Conservation (phyloP, 1,284 basidiomycete species). For the Trametes versicolor region DNA sequence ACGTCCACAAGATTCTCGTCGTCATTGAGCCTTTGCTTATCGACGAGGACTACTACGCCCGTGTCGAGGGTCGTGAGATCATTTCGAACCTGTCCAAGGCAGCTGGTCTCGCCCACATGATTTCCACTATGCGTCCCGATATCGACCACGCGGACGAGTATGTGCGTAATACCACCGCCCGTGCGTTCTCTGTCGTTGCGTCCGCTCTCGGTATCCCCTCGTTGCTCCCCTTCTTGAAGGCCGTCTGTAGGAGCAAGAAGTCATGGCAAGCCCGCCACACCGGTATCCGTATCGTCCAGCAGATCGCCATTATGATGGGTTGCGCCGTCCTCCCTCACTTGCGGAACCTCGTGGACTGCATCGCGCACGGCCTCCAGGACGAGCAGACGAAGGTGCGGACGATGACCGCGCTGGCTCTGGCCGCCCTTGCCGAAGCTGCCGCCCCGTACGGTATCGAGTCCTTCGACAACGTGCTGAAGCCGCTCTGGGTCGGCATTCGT, state of each 20-base stretch:
- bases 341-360: conserved; percentile 95
- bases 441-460: conserved; percentile 99
- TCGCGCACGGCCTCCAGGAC: conserved; percentile 95
- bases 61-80: conserved; percentile 99
- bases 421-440: conserved; percentile 95
- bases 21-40: conserved; percentile 99
- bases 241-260: conserved; percentile 98
- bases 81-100: conserved; percentile 99
- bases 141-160: conserved; percentile 99
- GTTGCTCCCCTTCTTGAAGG: conserved; percentile 96
- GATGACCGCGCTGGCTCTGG: conserved; percentile 98
- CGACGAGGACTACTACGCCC: conserved; percentile 99
- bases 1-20: conserved; percentile 99
- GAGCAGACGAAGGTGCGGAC: conserved; percentile 99
- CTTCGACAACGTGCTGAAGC: conserved; percentile 98
- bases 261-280: conserved; percentile 99
- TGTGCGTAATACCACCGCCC: conserved; percentile 98
- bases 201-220: conserved; percentile 98
- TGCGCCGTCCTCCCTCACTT: conserved; percentile 99
- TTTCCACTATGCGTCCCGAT: conserved; percentile 99
- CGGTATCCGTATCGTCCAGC: conserved; percentile 99
- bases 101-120: conserved; percentile 99
- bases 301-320: conserved; percentile 99
- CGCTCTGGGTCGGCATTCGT: conserved; percentile 97
- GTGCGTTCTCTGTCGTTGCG: conserved; percentile 99